Evolutionary conservation across 257 asterid genomes (phyloP), one percentile per base, ranked within the genome.

Genomic region (Primulina eburnea): DNA sequence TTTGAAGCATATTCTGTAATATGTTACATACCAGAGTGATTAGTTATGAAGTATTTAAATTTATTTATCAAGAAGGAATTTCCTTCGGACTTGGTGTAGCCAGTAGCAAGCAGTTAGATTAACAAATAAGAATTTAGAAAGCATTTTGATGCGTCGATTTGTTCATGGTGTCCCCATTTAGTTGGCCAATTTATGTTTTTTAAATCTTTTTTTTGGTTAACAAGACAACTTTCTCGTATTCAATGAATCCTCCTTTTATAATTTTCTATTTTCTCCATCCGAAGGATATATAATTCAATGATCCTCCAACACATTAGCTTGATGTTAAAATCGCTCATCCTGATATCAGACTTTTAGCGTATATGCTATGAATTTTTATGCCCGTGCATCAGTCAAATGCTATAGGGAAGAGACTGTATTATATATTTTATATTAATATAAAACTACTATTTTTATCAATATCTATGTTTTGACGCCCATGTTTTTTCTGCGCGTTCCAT

Each of bases 311-410:
- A 11, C 55, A 43, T 14, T 43, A 11, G 55, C 55, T 43, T 43
- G 18, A 14, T 43, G 7, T 40, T 43, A 43, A 4, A 43, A 43
- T 12, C 4, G 1, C 2, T 43, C 55, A 43, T 43, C 55, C 14
- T 14, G 55, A 43, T 43, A 14, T 12, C 7, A 43, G 50, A 43
- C n/a, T 43, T 43, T 14, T 11, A 43, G 18, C 55, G 7, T 3
- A 18, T 43, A 14, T 11, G 18, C 55, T 12, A 43, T 43, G 53
- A 43, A 43, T 38, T 62, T 37, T 70, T 52, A 40, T 71, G 75
- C 20, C 29, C 21, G 24, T n/a, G 43, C 30, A 26, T 24, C 52
- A 60, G 60, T 21, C 61, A 43, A 20, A 59, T 37, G 47, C 43
- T 65, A 17, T 10, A 28, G 56, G 55, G 60, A 43, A 30, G 57